phyloP scores from a whole-genome alignment of 2,329 filamentous ascomycete genomes.

The Fusarium torulosum region DNA sequence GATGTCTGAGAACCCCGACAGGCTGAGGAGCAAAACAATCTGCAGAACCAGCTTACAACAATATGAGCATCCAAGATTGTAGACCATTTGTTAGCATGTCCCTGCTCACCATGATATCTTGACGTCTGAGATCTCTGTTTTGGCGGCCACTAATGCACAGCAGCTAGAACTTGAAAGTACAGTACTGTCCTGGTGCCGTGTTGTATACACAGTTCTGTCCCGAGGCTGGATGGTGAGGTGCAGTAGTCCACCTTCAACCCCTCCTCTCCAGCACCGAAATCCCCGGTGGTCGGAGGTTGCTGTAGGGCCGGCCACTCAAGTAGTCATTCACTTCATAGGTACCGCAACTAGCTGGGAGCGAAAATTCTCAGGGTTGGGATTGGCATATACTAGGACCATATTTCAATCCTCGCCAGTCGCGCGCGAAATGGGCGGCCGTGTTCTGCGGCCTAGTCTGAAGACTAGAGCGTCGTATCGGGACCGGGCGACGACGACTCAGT shows the following conservation, averaged over 20 bases:
- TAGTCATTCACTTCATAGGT: constrained; percentile 22
- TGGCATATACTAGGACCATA: constrained; percentile 34
- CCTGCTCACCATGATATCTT: constrained; percentile 47
- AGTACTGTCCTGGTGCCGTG: background rate
- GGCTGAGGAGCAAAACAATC: constrained; percentile 38
- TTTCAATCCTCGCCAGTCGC: constrained; percentile 41
- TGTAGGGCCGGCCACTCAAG: constrained; percentile 35
- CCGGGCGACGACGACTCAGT: constrained; percentile 47
- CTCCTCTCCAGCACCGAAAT: constrained; percentile 33
- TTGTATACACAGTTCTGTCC: constrained; percentile 40
- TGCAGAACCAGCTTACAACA: constrained; percentile 25
- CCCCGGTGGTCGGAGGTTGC: constrained; percentile 37
- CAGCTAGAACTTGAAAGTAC: too few species aligned
- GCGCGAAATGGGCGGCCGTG: constrained; percentile 44
- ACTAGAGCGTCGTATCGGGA: constrained; percentile 44
- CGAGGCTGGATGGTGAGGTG: constrained; percentile 33
- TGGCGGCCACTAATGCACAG: too few species aligned
- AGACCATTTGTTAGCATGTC: constrained; percentile 34
- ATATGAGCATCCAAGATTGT: constrained; percentile 16
- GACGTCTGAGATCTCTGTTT: too few species aligned
- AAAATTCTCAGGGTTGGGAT: constrained; percentile 42
- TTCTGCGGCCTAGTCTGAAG: constrained; percentile 41
- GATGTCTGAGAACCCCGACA: constrained; percentile 32
- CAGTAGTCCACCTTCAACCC: constrained; percentile 40
- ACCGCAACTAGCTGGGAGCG: constrained; percentile 40